Evolutionary conservation across 2,329 filamentous ascomycete species (phyloP).

Genomic region (Drechslera avenae): DNA sequence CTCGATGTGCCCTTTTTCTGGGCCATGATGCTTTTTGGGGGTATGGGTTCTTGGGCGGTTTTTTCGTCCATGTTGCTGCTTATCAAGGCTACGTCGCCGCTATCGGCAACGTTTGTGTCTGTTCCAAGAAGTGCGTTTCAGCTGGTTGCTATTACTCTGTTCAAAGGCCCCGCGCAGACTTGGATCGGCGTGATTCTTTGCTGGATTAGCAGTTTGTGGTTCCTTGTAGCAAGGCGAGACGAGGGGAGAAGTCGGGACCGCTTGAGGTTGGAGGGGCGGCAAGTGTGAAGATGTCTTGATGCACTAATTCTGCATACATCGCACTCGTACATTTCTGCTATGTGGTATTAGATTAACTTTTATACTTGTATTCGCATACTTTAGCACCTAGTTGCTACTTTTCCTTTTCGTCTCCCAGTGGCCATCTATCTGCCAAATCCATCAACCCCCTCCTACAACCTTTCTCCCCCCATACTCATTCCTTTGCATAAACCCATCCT

Average conservation of each 20-base stretch:
- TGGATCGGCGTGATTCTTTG: conserved; percentile 60
- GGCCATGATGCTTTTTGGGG: conserved; percentile 58
- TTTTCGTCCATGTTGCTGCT: conserved; percentile 57
- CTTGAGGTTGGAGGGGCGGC: conserved; percentile 43
- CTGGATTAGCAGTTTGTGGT: conserved; percentile 58
- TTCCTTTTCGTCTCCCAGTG: too few relatives aligned
- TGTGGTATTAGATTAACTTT: too few relatives aligned
- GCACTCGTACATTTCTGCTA: background rate
- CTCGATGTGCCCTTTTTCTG: conserved; percentile 62
- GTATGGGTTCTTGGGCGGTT: conserved; percentile 55
- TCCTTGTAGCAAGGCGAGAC: conserved; percentile 50
- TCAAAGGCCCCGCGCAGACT: conserved; percentile 56
- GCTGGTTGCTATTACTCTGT: conserved; percentile 54
- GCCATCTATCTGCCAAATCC: too few relatives aligned
- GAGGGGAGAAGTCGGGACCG: conserved; percentile 46
- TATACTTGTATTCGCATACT: background rate
- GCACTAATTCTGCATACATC: too few relatives aligned
- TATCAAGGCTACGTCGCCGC: conserved; percentile 56
- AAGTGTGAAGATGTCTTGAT: too few relatives aligned
- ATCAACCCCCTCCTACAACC: too few relatives aligned
- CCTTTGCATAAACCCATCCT: too few relatives aligned
- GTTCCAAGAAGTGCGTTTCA: conserved; percentile 57
- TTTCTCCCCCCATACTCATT: too few relatives aligned
- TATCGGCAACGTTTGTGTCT: conserved; percentile 57
- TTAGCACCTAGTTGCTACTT: too few relatives aligned